Percentiles rank a stretch among this genome's conserved stretches.
Evolutionary conservation across 2,329 filamentous ascomycete genomes (phyloP).

Genomic region (Ceratocystis alfenasii): DNA sequence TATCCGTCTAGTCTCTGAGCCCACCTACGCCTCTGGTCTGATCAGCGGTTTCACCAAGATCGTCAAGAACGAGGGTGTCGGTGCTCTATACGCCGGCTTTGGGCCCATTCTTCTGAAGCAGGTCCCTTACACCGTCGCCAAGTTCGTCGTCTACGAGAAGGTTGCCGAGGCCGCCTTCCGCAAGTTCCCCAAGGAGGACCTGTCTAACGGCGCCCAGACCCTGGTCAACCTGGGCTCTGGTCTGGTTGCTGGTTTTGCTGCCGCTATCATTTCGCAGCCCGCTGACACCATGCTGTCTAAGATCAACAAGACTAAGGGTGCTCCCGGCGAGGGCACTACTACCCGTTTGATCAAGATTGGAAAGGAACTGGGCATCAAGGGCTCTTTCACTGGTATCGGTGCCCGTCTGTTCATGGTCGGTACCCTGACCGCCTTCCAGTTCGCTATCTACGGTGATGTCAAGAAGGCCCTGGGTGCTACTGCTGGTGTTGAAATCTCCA

Average conservation of each 20-base stretch:
- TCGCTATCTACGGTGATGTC: constrained; percentile 74
- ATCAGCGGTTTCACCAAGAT: constrained; percentile 74
- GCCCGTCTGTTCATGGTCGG: constrained; percentile 55
- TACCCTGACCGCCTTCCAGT: constrained; percentile 67
- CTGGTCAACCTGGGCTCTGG: constrained; percentile 59
- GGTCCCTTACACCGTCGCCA: constrained; percentile 88
- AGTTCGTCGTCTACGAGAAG: constrained; percentile 91
- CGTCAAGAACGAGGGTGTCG: constrained; percentile 66
- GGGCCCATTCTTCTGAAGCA: constrained; percentile 77
- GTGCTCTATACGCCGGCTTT: constrained; percentile 85
- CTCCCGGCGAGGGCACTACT: constrained; percentile 72
- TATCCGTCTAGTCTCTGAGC: constrained; percentile 84
- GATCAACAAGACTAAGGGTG: constrained; percentile 91
- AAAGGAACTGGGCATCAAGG: constrained; percentile 69
- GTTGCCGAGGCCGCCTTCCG: constrained; percentile 63
- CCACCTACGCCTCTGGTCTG: constrained; percentile 71
- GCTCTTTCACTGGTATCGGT: constrained; percentile 70
- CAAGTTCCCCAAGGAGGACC: constrained; percentile 55
- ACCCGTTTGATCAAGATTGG: constrained; percentile 76
- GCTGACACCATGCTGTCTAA: constrained; percentile 90
- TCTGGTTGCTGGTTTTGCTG: constrained; percentile 52
- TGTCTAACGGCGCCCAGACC: constrained; percentile 60
- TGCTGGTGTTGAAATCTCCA: constrained; percentile 61
- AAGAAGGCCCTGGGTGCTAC: constrained; percentile 59
- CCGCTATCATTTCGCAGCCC: constrained; percentile 76